phyloP scores from a whole-genome alignment of 345 rosid species.

The Punica granatum region DNA sequence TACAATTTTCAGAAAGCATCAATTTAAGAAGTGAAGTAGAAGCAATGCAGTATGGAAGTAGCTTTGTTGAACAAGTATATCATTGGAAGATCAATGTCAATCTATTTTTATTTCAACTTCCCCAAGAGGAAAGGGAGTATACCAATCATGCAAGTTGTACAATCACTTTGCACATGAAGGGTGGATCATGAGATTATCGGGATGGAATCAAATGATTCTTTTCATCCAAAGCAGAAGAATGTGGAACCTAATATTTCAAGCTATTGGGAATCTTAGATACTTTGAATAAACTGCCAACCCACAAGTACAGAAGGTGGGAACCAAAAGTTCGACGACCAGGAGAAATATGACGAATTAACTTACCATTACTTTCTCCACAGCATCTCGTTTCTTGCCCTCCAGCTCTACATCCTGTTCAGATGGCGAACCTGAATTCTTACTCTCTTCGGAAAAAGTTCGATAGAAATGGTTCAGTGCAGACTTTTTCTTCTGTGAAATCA shows the following conservation, averaged over 20 bases:
- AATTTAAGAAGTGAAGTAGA: too few species aligned
- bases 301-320: background rate
- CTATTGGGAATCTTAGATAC: background rate
- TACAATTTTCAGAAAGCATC: too few species aligned
- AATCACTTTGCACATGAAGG: too few species aligned
- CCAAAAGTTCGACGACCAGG: background rate
- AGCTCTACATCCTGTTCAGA: conserved; percentile 30
- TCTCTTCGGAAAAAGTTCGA: conserved; percentile 50
- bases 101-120: too few species aligned
- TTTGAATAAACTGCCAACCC: background rate
- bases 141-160: too few species aligned
- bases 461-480: conserved; percentile 77
- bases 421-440: conserved; percentile 31
- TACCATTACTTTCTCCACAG: conserved; percentile 63
- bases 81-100: too few species aligned
- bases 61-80: too few species aligned
- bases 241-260: background rate
- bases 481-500: conserved; percentile 62
- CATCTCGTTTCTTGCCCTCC: conserved; percentile 45
- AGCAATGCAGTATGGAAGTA: too few species aligned
- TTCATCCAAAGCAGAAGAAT: background rate
- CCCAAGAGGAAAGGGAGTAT: too few species aligned
- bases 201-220: background rate
- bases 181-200: too few species aligned
- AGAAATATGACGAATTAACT: conserved; percentile 29